Base-by-base conservation (phyloP, 176 grass and related monocot genomes). In the Zea luxurians region DNA sequence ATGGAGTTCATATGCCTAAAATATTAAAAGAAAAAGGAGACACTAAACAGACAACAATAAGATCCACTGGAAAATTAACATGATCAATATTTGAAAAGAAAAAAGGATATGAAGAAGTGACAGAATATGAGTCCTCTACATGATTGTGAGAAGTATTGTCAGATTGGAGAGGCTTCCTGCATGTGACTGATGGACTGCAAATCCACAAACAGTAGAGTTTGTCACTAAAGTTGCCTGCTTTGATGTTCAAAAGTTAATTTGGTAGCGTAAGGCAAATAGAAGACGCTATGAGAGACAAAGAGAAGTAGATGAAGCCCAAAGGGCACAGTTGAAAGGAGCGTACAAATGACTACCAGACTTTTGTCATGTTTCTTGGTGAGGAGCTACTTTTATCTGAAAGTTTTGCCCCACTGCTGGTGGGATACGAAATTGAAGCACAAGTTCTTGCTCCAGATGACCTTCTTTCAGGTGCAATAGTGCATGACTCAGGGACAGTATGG, bases 71-170 rank as follows among this genome's bases (percentile, higher is more conserved):
- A 74, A 35, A 73, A 60, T 27, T 80, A 68, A 83, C 27, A 69
- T 4, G 11, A 80, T 37, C 15, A 10, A 59, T 57, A 66, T 37
- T 34, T 68, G 20, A 15, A 1, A 38, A 3, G 34, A 45, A 8
- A 71, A 85, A 88, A 88, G 91, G 85, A 93, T 93, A 93, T 88
- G 88, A 90, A 72, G 90, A 92, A 90, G 88, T 81, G 53, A 86
- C 66, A 9, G 91, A 93, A 68, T 73, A 83, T 21, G 88, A 86
- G 63, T 93, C 91, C 4, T 90, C 91, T 48, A 88, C 88, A 17
- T 86, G 85, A 70, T 75, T 84, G 72, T 93, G 88, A 62, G 81
- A 80, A 52, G 64, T 86, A 70, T 83, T 90, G 66, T 93, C 88
- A 54, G 91, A 61, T 83, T 90, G 85, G 37, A 81, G 42, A n/a